Evolutionary conservation across 2,329 filamentous ascomycete species (phyloP).

Genomic region (Pezicula rhizophila): DNA sequence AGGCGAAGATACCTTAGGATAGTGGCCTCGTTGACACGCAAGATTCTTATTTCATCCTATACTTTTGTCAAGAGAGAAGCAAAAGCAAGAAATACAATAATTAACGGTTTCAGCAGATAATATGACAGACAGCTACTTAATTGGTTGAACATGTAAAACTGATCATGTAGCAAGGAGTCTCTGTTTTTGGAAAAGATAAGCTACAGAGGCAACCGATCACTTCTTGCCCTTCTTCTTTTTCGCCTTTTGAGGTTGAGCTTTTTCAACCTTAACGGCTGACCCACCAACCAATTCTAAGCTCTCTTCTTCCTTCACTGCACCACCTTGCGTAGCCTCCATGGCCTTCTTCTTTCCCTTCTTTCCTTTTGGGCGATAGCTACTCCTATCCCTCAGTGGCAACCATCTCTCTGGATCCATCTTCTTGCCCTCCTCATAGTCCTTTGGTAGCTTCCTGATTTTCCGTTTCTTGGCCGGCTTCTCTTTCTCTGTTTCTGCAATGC

Average conservation of each 20-base stretch:
- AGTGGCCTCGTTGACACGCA: too few relatives aligned
- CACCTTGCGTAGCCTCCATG: conserved; percentile 76
- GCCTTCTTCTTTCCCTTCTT: conserved; percentile 86
- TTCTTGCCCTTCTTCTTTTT: conserved; percentile 47
- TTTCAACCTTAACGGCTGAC: conserved; percentile 59
- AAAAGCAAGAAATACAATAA: too few relatives aligned
- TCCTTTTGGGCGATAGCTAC: conserved; percentile 82
- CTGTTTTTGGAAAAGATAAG: too few relatives aligned
- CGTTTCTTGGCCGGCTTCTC: conserved; percentile 45
- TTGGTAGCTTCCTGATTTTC: conserved; percentile 59
- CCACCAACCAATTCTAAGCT: conserved; percentile 58
- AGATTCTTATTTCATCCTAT: too few relatives aligned
- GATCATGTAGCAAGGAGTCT: too few relatives aligned
- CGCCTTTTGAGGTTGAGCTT: conserved; percentile 37
- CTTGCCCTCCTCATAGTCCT: conserved; percentile 71
- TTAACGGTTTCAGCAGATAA: too few relatives aligned
- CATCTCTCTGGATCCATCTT: conserved; percentile 85
- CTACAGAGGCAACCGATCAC: conserved; percentile 21
- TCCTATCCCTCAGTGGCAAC: conserved; percentile 84
- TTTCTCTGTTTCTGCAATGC: conserved; percentile 38
- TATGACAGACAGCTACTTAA: too few relatives aligned
- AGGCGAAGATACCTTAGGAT: too few relatives aligned
- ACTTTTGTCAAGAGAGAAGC: too few relatives aligned
- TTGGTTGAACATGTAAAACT: too few relatives aligned
- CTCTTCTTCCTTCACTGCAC: conserved; percentile 68